These are phyloP conservation scores for Abrus pulchellus DNA, from an alignment of 306 rosid species.

Conservation along the genomic window DNA sequence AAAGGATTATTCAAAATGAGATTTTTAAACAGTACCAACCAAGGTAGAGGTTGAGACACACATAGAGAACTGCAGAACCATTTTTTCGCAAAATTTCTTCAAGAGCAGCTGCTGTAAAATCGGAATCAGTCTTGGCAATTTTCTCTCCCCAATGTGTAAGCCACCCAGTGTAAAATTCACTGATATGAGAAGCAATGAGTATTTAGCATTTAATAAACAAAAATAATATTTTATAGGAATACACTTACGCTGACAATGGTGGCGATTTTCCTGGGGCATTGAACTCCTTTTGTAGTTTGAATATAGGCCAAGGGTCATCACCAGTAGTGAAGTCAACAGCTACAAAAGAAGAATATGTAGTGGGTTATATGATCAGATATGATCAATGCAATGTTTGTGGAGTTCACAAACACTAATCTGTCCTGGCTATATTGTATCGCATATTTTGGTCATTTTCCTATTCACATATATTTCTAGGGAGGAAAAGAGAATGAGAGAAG, in stretches of 20 bases:
- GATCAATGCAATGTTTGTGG: constrained; percentile 24
- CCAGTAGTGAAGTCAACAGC: constrained; percentile 95
- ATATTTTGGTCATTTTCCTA: background rate
- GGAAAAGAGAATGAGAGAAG: constrained; percentile 13
- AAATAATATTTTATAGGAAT: constrained; percentile 42
- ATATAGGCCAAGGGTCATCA: constrained; percentile 89
- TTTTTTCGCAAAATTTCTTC: constrained; percentile 75
- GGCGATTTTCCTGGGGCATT: constrained; percentile 94
- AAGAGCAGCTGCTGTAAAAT: constrained; percentile 77
- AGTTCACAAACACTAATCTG: background rate
- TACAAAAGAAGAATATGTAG: constrained; percentile 50
- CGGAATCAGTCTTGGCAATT: constrained; percentile 74
- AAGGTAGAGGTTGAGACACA: constrained; percentile 51
- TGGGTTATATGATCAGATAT: constrained; percentile 35
- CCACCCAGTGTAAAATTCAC: constrained; percentile 98
- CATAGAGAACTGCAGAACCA: constrained; percentile 92
- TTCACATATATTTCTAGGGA: background rate
- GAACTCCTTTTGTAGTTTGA: constrained; percentile 89
- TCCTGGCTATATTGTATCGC: background rate
- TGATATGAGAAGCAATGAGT: constrained; percentile 58
- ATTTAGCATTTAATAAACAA: constrained; percentile 43
- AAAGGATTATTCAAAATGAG: constrained; percentile 31
- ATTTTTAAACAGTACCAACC: constrained; percentile 37
- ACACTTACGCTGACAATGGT: constrained; percentile 86
- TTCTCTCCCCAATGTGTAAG: constrained; percentile 97